Evolutionary conservation across 2,329 filamentous ascomycete species (phyloP).

Genomic region (Blastomyces emzantsi): DNA sequence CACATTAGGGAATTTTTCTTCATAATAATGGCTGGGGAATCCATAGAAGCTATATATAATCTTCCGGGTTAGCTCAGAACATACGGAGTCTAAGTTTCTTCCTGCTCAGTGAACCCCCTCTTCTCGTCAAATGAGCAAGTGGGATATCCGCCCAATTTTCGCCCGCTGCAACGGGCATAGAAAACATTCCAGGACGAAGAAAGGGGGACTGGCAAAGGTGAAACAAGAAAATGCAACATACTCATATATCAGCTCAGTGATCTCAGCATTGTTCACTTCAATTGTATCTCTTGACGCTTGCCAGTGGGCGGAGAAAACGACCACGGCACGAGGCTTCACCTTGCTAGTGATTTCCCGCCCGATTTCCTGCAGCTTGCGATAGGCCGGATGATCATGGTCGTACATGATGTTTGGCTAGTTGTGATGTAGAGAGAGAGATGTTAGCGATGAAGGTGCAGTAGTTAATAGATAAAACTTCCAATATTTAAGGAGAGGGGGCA

Average conservation of each 20-base stretch:
- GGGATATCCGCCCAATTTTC: neutral
- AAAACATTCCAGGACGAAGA: neutral
- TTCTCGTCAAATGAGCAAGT: neutral
- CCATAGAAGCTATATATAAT: conserved; percentile 51
- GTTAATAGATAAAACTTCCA: neutral
- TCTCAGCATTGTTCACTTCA: conserved; percentile 56
- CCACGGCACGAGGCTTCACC: conserved; percentile 61
- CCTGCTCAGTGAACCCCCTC: neutral
- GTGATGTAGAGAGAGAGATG: neutral
- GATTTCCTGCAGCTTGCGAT: conserved; percentile 53
- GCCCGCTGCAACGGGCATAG: neutral
- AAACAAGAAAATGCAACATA: conserved; percentile 23
- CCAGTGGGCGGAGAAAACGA: conserved; percentile 74
- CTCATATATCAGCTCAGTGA: conserved; percentile 63
- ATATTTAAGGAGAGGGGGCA: neutral
- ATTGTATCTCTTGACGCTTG: conserved; percentile 49
- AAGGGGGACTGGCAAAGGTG: neutral
- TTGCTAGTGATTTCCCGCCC: conserved; percentile 61
- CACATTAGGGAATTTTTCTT: conserved; percentile 55
- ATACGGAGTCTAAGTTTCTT: neutral
- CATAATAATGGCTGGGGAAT: conserved; percentile 61
- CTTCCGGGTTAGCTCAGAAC: neutral
- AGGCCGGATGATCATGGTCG: conserved; percentile 59
- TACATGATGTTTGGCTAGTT: conserved; percentile 55
- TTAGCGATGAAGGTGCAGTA: neutral